Base-by-base conservation (phyloP, 805 yeast species). In the Sugiyamaella valdiviana region DNA sequence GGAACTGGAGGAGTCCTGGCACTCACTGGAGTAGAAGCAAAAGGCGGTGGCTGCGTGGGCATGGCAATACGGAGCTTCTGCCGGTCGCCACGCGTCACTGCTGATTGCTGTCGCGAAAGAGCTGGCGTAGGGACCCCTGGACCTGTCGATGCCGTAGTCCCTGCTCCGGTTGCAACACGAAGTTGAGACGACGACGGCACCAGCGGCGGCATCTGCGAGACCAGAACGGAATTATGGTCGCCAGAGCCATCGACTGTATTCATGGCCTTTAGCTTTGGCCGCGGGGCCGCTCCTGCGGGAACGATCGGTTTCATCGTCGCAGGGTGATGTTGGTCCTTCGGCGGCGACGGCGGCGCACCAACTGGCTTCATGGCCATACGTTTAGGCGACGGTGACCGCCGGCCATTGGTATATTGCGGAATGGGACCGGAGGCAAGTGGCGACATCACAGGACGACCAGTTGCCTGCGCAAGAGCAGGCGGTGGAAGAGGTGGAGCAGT, bases 301-400 rank as follows among this genome's bases (percentile, higher is more conserved):
- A 41, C 22, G 21, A 24, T 36, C 5, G 44, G 44, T n/a, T 41
- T 41, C 22, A 41, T 41, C 6, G 44, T 9, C 9, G 36, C 35
- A 5, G 29, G 16, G 12, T 22, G 36, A 9, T 45, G 44, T 26
- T 43, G 32, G 32, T 26, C 32, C 32, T 26, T 26, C 4, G 48
- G 48, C 6, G 48, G 48, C 6, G 47, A 44, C 3, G 47, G 32
- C 20, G 47, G 47, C 19, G 24, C 39, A n/a, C 29, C 40, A 36
- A n/a, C 42, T 19, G 20, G 21, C 23, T 44, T 44, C 19, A 26
- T n/a, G 16, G 48, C 44, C 53, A 51, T 51, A 15, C 59, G 46
- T 40, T 54, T 53, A 6, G 59, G 59, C 9, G 52, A 45, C n/a
- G 59, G 59, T 1, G 56, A 48, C 10, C 59, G 41, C n/a, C 32